phyloP scores from a whole-genome alignment of 2,329 filamentous ascomycete genomes.

The Aureobasidium lini region DNA sequence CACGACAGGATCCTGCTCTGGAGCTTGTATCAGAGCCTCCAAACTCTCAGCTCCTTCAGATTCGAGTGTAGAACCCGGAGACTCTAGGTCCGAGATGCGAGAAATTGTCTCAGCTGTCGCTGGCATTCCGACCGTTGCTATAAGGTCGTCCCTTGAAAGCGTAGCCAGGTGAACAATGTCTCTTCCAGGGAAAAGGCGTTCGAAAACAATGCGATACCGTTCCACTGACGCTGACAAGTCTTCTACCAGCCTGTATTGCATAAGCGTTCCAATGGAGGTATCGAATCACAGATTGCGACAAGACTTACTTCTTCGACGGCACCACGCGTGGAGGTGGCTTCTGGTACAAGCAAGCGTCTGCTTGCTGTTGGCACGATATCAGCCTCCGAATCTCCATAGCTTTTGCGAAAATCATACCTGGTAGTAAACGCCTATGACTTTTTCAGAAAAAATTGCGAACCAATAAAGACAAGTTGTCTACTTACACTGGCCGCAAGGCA shows the following conservation, averaged over 20 bases:
- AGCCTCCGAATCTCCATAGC: neutral
- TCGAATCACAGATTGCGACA: slow-evolving; percentile 18
- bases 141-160: slow-evolving; percentile 37
- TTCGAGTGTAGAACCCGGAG: slow-evolving; percentile 15
- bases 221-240: slow-evolving; percentile 46
- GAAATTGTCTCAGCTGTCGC: neutral
- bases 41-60: slow-evolving; percentile 47
- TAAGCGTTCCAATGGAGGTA: slow-evolving; percentile 40
- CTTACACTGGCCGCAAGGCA: slow-evolving; percentile 74
- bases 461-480: slow-evolving; percentile 26
- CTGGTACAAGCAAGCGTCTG: slow-evolving; percentile 71
- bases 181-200: slow-evolving; percentile 36
- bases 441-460: neutral
- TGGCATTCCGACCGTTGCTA: slow-evolving; percentile 24
- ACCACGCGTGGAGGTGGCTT: slow-evolving; percentile 71
- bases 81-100: neutral
- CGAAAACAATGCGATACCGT: slow-evolving; percentile 36
- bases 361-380: slow-evolving; percentile 37
- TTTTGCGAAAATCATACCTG: slow-evolving; percentile 30
- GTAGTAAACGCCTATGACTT: slow-evolving; percentile 41
- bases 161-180: slow-evolving; percentile 33
- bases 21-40: slow-evolving; percentile 62
- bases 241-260: slow-evolving; percentile 45
- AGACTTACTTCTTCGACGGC: slow-evolving; percentile 58
- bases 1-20: slow-evolving; percentile 56